Percentiles rank a stretch among this genome's conserved stretches.
These are phyloP conservation scores for Saccharomycopsis sp. DNA, from an alignment of 805 yeast species.

Conservation along the genomic window DNA sequence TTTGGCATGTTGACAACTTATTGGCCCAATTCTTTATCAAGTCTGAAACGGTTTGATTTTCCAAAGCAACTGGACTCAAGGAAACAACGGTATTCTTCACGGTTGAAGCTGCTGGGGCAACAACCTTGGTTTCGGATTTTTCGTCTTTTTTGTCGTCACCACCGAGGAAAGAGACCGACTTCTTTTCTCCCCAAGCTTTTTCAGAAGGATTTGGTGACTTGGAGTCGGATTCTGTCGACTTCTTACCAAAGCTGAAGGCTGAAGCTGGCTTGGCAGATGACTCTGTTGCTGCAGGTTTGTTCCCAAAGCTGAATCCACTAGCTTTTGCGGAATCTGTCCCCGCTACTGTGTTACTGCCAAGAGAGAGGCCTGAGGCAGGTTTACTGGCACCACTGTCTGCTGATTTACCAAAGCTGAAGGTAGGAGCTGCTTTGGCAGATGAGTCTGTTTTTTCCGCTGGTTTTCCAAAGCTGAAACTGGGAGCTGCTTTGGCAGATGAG, in stretches of 20 bases:
- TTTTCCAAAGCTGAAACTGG: background rate
- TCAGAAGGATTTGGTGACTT: slow-evolving; percentile 19
- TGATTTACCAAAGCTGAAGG: background rate
- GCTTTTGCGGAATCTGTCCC: slow-evolving; percentile 17
- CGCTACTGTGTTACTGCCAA: slow-evolving; percentile 2
- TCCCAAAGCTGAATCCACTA: slow-evolving; percentile 21
- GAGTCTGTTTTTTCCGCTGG: background rate
- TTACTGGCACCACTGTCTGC: too few relatives aligned
- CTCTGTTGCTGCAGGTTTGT: slow-evolving; percentile 20
- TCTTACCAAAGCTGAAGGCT: slow-evolving; percentile 24
- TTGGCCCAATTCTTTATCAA: slow-evolving; percentile 88
- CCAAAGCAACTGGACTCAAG: slow-evolving; percentile 70
- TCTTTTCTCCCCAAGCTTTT: slow-evolving; percentile 18
- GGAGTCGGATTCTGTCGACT: slow-evolving; percentile 14
- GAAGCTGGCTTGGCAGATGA: slow-evolving; percentile 18
- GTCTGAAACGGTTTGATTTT: slow-evolving; percentile 89
- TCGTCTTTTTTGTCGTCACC: slow-evolving; percentile 16
- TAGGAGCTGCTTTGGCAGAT: slow-evolving; percentile 6
- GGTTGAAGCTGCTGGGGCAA: slow-evolving; percentile 22
- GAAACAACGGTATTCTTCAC: too few relatives aligned
- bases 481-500: background rate
- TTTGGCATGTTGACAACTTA: slow-evolving; percentile 65
- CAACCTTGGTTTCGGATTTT: slow-evolving; percentile 8
- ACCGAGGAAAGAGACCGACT: slow-evolving; percentile 23
- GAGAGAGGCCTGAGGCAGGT: slow-evolving; percentile 2